Evolutionary conservation across 768 basidiomycete species (phyloP), one percentile per base, ranked within the genome.

Genomic region (Macrolepiota albuminosa): DNA sequence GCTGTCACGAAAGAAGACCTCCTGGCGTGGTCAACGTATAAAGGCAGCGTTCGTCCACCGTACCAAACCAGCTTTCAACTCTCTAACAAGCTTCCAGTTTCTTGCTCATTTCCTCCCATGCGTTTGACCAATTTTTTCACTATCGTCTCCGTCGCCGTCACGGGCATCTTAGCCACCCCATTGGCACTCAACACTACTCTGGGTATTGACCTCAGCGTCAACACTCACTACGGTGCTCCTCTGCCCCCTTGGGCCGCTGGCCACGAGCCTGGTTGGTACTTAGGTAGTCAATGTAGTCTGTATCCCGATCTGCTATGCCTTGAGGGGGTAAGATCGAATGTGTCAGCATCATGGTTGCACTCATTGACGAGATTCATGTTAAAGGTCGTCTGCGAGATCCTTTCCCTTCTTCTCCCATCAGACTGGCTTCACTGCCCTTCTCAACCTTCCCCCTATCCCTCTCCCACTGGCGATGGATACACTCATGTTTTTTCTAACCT

Each of bases 261-360:
- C 4, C 47, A 68, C 37, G 56, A 72, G 31, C 78, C 78, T 48
- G 78, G 78, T 45, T 80, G 78, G 78, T 79, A 78, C 67, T 76
- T 71, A 37, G 78, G 78, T 2, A 57, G 65, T 42, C 64, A 71
- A 51, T 70, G 73, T 1, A 39, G 65, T 14, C 63, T 66, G 14
- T 72, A 68, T 60, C 69, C 69, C 5, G 61, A 67, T 4, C 56
- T 74, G 45, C 62, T 71, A 40, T 74, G 72, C 65, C 70, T 77
- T 43, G 50, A 61, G 43, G 74, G 73, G 36, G 75, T 75, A 57
- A 53, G 72, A 64, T 54, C 2, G 40, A 36, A 42, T 43, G 13
- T 21, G 34, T 31, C 29, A 2, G 42, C 49, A 6, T 9, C 3
- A 11, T 43, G 8, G 21, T 37, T 54, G 24, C 11, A 33, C 18